Evolutionary conservation across 1,284 basidiomycete genomes (phyloP), one percentile per base, ranked within the genome.

Genomic region (Leucoagaricus sp.): DNA sequence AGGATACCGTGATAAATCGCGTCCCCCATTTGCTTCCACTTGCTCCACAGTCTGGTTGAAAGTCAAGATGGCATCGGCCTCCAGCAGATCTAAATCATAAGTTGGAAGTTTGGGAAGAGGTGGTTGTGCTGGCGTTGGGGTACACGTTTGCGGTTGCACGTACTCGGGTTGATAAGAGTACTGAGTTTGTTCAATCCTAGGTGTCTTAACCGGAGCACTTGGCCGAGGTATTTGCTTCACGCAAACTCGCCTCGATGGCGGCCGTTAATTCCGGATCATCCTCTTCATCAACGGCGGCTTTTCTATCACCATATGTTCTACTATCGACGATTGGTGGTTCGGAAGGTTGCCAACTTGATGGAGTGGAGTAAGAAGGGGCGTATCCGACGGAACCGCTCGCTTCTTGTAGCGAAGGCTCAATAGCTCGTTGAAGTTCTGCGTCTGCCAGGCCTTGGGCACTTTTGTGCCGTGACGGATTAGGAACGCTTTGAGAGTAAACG

Each of bases 231-330:
- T 85, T 88, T 28, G 87, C 87, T 66, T 99, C 97, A 10, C 87
- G 82, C 62, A 99, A 72, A 67, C 92, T 95, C 0, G 97, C 97
- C 67, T 98, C 96, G 57, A 99, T 99, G 0, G 97, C 97, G 12
- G 96, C 92, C 53, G 83, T 86, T 21, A 99, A 77, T 63, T 99
- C 94, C 9, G 93, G 91, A 69, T 99, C 96, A 21, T 98, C 91
- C 46, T 96, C 94, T 23, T 94, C 93, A 12, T 85, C 87, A 44
- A n/a, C n/a, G n/a, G 75, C 62, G 40, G 66, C 60, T 38, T 61
- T 53, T 45, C 61, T 62, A 7, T 70, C 66, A 6, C n/a, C n/a
- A n/a, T n/a, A n/a, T n/a, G 76, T 76, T 49, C 67, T 69, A 53
- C 79, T 77, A 60, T 88, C 84, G 29, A 90, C 72, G 17, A 89